Evolutionary conservation across 1,284 basidiomycete species (phyloP).

Genomic region (Moesziomyces parantarcticus): DNA sequence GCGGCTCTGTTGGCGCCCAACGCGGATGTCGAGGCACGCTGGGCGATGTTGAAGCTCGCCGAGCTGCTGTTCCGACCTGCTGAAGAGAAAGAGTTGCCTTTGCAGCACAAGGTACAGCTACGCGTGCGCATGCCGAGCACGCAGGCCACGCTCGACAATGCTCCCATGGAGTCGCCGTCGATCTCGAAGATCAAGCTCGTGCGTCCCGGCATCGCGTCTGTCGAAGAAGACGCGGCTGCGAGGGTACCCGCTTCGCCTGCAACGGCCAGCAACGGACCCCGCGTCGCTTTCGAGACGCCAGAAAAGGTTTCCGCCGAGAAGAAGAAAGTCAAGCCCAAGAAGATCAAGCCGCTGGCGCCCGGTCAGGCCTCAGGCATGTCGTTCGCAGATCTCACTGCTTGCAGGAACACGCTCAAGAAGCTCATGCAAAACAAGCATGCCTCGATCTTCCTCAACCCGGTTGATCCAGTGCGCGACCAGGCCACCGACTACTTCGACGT

Average conservation of each 20-base stretch:
- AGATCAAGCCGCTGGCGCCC: constrained; percentile 64
- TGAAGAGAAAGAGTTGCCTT: constrained; percentile 59
- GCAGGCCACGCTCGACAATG: constrained; percentile 12
- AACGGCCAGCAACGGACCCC: constrained; percentile 18
- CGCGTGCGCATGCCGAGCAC: constrained; percentile 73
- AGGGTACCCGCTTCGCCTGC: constrained; percentile 10
- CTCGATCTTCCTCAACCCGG: constrained; percentile 82
- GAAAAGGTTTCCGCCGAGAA: constrained; percentile 62
- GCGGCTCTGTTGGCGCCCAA: constrained; percentile 65
- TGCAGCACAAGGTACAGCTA: constrained; percentile 68
- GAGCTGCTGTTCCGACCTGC: constrained; percentile 84
- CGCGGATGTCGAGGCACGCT: constrained; percentile 86
- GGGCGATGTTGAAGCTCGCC: constrained; percentile 89
- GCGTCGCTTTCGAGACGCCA: constrained; percentile 52
- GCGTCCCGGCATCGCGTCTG: constrained; percentile 7
- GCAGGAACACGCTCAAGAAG: constrained; percentile 84
- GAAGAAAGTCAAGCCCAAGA: constrained; percentile 62
- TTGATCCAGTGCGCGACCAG: constrained; percentile 72
- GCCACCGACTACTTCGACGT: constrained; percentile 79
- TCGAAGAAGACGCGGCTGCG: constrained; percentile 17
- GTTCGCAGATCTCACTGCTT: constrained; percentile 81
- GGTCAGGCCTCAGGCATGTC: constrained; percentile 82
- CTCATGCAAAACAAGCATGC: constrained; percentile 75
- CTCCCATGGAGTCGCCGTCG: constrained; percentile 31
- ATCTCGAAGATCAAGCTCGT: constrained; percentile 54